phyloP scores from a whole-genome alignment of 1,284 basidiomycete genomes.

The Cutaneotrichosporon sp. region DNA sequence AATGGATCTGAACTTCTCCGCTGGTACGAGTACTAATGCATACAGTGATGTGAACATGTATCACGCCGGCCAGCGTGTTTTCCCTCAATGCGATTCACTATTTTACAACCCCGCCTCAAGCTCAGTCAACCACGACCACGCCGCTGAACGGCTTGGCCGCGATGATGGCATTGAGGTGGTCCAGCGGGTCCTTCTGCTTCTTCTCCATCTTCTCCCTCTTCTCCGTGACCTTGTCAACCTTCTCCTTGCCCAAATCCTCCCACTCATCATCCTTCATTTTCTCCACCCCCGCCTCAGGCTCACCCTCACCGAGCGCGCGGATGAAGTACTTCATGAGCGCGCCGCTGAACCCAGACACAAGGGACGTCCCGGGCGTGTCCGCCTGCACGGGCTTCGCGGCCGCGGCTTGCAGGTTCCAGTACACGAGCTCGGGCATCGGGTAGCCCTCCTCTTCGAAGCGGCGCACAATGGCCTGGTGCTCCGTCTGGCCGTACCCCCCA shows the following conservation, averaged over 20 bases:
- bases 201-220: slow-evolving; percentile 2
- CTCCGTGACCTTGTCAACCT: background rate
- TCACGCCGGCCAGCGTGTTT: too few relatives aligned
- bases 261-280: slow-evolving; percentile 39
- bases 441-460: slow-evolving; percentile 60
- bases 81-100: too few relatives aligned
- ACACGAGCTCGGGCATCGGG: slow-evolving; percentile 58
- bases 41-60: too few relatives aligned
- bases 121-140: slow-evolving; percentile 34
- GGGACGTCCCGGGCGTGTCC: slow-evolving; percentile 57
- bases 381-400: slow-evolving; percentile 53
- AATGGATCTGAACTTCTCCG: too few relatives aligned
- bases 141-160: slow-evolving; percentile 52
- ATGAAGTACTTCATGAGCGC: slow-evolving; percentile 67
- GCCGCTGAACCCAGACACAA: slow-evolving; percentile 64
- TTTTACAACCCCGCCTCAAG: too few relatives aligned
- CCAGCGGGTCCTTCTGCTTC: slow-evolving; percentile 35
- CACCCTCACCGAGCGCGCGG: slow-evolving; percentile 48
- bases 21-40: too few relatives aligned
- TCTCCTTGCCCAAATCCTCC: slow-evolving; percentile 21
- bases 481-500: slow-evolving; percentile 55
- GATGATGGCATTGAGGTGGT: slow-evolving; percentile 58
- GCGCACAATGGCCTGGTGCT: slow-evolving; percentile 56
- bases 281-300: slow-evolving; percentile 20
- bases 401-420: slow-evolving; percentile 33